Conservation (phyloP, 1,284 basidiomycete species). For the Heterobasidion annosum region DNA sequence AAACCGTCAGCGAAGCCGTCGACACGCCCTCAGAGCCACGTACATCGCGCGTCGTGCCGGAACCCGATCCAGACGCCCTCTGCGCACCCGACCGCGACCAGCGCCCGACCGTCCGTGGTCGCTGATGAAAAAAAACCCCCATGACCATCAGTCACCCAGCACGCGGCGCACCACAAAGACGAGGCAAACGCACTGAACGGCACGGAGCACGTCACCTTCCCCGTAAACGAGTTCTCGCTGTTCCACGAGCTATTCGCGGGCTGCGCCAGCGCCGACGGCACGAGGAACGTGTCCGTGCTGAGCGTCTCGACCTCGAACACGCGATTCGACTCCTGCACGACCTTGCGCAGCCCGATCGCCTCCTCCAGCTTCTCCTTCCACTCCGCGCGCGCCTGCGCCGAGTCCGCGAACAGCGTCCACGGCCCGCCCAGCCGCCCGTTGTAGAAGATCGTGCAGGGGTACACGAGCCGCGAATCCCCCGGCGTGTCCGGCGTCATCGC, state of each 20-base stretch:
- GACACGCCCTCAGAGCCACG: conserved; percentile 16
- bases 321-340: conserved; percentile 88
- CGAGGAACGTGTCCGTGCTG: conserved; percentile 78
- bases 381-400: conserved; percentile 61
- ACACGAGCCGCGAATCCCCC: conserved; percentile 63
- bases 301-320: conserved; percentile 86
- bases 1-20: too few species aligned
- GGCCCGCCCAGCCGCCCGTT: conserved; percentile 77
- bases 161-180: too few species aligned
- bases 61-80: conserved; percentile 98
- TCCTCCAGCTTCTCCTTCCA: conserved; percentile 91
- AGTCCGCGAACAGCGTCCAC: conserved; percentile 83
- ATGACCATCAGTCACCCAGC: too few species aligned
- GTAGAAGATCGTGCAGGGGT: conserved; percentile 79
- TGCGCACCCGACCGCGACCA: conserved; percentile 90
- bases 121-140: conserved; percentile 33
- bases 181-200: conserved; percentile 70
- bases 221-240: conserved; percentile 69
- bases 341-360: conserved; percentile 76
- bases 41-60: conserved; percentile 78
- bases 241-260: conserved; percentile 49
- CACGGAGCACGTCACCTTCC: conserved; percentile 88
- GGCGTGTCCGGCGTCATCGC: conserved; percentile 33
- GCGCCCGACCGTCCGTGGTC: conserved; percentile 72
- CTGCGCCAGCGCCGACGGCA: conserved; percentile 48